phyloP scores from a whole-genome alignment of 2,329 filamentous ascomycete genomes.

The Zymoseptoria tritici region DNA sequence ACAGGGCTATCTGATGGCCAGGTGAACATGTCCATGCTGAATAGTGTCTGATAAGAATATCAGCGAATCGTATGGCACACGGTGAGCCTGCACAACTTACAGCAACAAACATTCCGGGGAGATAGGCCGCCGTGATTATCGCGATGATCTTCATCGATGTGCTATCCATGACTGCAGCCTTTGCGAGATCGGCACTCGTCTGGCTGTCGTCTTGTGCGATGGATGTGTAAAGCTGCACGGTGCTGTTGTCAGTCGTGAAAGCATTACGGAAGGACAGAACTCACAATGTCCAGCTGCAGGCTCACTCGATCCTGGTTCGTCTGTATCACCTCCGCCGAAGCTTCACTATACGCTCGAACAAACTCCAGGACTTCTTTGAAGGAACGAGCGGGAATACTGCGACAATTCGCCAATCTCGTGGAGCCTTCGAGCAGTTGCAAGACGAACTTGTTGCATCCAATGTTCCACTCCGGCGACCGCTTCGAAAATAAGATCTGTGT shows the following conservation, averaged over 20 bases:
- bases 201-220: slow-evolving; percentile 15
- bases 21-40: slow-evolving; percentile 13
- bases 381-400: neutral
- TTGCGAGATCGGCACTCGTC: slow-evolving; percentile 25
- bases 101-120: slow-evolving; percentile 46
- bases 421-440: neutral
- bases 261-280: neutral
- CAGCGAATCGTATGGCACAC: neutral
- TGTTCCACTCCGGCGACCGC: slow-evolving; percentile 11
- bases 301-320: slow-evolving; percentile 5
- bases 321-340: neutral
- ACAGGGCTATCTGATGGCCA: slow-evolving; percentile 11
- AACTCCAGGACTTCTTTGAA: slow-evolving; percentile 7
- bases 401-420: neutral
- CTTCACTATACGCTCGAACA: slow-evolving; percentile 5
- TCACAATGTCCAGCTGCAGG: slow-evolving; percentile 12
- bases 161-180: slow-evolving; percentile 40
- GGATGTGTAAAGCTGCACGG: slow-evolving; percentile 11
- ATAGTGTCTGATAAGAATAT: slow-evolving; percentile 4
- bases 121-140: slow-evolving; percentile 42
- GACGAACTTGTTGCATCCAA: slow-evolving; percentile 2
- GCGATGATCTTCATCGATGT: slow-evolving; percentile 47
- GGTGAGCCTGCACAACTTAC: neutral
- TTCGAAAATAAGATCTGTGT: slow-evolving; percentile 8
- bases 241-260: neutral